Base-by-base conservation (phyloP, 2,329 filamentous ascomycete species). In the Fusarium chlamydosporum region DNA sequence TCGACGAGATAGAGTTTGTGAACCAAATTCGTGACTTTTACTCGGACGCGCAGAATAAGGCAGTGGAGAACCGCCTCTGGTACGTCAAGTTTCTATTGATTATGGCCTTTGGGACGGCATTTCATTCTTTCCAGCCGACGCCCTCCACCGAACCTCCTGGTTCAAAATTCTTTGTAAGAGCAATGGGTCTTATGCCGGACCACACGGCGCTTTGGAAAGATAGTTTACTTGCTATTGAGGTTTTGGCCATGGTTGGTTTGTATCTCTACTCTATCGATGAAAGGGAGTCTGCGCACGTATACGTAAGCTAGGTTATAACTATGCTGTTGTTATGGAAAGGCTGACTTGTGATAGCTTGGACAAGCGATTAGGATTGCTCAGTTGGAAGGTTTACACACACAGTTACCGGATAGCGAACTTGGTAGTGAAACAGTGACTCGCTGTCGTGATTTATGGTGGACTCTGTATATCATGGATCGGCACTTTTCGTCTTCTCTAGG, bases 41-140 rank as follows among this genome's bases (percentile, higher is more conserved):
- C 33, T 65, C 61, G 6, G 60, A 74, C 9, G 61, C 72, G 1
- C 42, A 61, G n/a, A 41, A 23, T 20, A 75, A 67, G 26, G 73
- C 70, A 15, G 42, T 56, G 10, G 63, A 70, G 18, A 67, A 56
- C 12, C 57, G 53, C 27, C 65, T 86, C 23, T 85, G 84, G 84
- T 84, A 83, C 68, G 79, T 84, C 46, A 83, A 86, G 58, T 84
- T 83, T 52, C 75, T 86, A 6, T 72, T 86, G 5, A 79, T 86
- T 18, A 76, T 87, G 16, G 83, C 84, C 2, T 77, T 75, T 61
- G 74, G 76, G 9, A 75, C 69, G 8, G 76, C 76, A 4, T 76
- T 77, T 35, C 61, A 71, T 2, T 42, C 60, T 4, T 47, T 65
- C 15, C 70, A 63, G 9, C 54, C 62, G 3, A 51, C 31, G 33